These are phyloP conservation scores for Phaffia australis DNA, from an alignment of 768 basidiomycete genomes.

Conservation along the genomic window DNA sequence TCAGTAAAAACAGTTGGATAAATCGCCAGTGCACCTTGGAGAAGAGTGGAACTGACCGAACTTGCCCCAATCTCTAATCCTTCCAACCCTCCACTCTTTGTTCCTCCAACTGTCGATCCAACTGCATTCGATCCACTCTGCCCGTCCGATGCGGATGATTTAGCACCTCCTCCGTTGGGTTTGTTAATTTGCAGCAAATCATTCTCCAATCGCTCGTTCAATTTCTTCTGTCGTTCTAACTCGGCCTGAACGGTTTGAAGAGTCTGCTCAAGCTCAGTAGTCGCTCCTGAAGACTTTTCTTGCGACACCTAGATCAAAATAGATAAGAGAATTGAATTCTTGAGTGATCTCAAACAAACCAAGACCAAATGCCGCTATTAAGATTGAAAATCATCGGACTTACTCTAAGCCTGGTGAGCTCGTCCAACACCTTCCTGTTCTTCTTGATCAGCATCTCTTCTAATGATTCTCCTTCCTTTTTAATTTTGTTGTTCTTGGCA, in stretches of 20 bases:
- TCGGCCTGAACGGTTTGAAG: conserved; percentile 54
- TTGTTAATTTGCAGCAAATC: conserved; percentile 75
- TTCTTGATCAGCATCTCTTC: conserved; percentile 85
- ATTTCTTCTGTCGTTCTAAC: conserved; percentile 59
- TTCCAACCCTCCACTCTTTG: conserved; percentile 51
- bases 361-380: conserved; percentile 1
- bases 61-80: conserved; percentile 55
- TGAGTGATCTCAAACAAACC: neutral
- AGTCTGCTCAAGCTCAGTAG: conserved; percentile 50
- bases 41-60: neutral
- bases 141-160: neutral
- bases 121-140: neutral
- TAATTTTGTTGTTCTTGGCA: conserved; percentile 55
- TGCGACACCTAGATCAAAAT: conserved; percentile 51
- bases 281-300: conserved; percentile 62
- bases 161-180: conserved; percentile 33
- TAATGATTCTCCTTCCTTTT: conserved; percentile 59
- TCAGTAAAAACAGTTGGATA: neutral
- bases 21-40: neutral
- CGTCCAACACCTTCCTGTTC: conserved; percentile 84
- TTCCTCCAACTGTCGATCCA: conserved; percentile 31
- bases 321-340: neutral
- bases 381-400: conserved; percentile 27
- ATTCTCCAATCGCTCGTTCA: conserved; percentile 86
- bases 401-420: conserved; percentile 81